Percentiles rank a stretch among this genome's conserved stretches.
phyloP scores from a whole-genome alignment of 345 rosid species.

The Heritiera littoralis region DNA sequence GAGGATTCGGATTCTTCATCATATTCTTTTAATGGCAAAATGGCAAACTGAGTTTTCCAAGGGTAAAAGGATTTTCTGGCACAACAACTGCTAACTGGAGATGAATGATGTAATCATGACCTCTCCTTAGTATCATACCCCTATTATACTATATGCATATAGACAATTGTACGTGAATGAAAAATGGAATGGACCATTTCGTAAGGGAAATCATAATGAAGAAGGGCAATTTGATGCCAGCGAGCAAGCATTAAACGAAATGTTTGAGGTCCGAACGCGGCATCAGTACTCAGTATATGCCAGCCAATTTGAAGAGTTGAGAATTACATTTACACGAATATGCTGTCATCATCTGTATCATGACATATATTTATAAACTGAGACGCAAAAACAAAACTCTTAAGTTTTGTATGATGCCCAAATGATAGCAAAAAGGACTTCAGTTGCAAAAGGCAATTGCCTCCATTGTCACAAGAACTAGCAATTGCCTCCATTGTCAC shows the following conservation, averaged over 20 bases:
- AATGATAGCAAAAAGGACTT: background rate
- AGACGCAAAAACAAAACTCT: background rate
- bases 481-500: background rate
- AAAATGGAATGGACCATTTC: background rate
- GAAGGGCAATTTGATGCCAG: background rate
- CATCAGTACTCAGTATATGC: too few relatives aligned
- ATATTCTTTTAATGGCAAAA: background rate
- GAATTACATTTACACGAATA: background rate
- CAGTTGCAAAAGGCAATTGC: too few relatives aligned
- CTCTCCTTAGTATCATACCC: background rate
- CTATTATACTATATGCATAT: background rate
- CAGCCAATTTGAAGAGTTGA: background rate
- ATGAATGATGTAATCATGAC: slow-evolving; percentile 14
- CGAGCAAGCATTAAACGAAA: background rate
- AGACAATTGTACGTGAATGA: background rate
- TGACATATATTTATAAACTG: background rate
- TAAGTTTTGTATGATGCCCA: background rate
- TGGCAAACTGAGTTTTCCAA: background rate
- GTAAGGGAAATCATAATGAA: background rate
- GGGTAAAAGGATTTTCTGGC: background rate
- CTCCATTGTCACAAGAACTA: background rate
- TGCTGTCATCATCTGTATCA: background rate
- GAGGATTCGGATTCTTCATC: background rate
- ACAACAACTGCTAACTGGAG: background rate
- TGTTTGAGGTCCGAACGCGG: background rate